phyloP scores from a whole-genome alignment of 2,329 filamentous ascomycete genomes.

The Phoma herbarum region DNA sequence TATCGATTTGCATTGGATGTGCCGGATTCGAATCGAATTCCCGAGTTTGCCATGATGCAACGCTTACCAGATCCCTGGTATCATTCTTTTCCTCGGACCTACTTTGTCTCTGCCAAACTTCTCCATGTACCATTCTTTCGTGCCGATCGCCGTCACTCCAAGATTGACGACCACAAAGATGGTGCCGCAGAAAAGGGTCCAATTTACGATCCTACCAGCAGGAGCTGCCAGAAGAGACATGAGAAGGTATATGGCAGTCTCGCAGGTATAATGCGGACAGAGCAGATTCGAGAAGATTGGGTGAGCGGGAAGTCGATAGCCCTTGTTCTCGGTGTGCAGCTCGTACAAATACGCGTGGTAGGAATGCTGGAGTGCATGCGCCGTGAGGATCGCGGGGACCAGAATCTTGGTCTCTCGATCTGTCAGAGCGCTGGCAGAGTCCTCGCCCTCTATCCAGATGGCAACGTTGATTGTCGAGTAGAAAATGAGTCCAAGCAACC shows the following conservation, averaged over 20 bases:
- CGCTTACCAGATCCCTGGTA: slow-evolving; percentile 46
- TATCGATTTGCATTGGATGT: slow-evolving; percentile 11
- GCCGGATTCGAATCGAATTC: slow-evolving; percentile 13
- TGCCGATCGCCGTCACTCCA: slow-evolving; percentile 80
- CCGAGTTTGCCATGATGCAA: slow-evolving; percentile 6
- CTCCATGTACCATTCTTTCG: slow-evolving; percentile 65
- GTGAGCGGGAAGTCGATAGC: slow-evolving; percentile 81
- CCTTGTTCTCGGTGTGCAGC: slow-evolving; percentile 55
- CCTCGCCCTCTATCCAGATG: slow-evolving; percentile 89
- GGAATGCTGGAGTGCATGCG: slow-evolving; percentile 76
- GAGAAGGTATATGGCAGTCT: slow-evolving; percentile 84
- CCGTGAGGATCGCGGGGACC: slow-evolving; percentile 71
- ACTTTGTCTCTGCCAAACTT: slow-evolving; percentile 46
- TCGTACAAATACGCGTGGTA: slow-evolving; percentile 58
- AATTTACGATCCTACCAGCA: slow-evolving; percentile 70
- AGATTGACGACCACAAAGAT: slow-evolving; percentile 82
- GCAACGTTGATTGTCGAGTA: slow-evolving; percentile 78
- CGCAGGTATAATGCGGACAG: slow-evolving; percentile 91
- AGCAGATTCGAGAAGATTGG: slow-evolving; percentile 76
- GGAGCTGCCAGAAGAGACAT: slow-evolving; percentile 79
- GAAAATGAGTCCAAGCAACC: slow-evolving; percentile 78
- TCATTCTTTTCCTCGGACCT: slow-evolving; percentile 41
- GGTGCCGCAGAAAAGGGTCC: slow-evolving; percentile 73
- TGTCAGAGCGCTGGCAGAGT: slow-evolving; percentile 52
- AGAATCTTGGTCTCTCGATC: slow-evolving; percentile 62